Percentiles rank a stretch among this genome's conserved stretches.
These are phyloP conservation scores for Heterobasidion occidentale DNA, from an alignment of 1,284 basidiomycete species.

Conservation along the genomic window DNA sequence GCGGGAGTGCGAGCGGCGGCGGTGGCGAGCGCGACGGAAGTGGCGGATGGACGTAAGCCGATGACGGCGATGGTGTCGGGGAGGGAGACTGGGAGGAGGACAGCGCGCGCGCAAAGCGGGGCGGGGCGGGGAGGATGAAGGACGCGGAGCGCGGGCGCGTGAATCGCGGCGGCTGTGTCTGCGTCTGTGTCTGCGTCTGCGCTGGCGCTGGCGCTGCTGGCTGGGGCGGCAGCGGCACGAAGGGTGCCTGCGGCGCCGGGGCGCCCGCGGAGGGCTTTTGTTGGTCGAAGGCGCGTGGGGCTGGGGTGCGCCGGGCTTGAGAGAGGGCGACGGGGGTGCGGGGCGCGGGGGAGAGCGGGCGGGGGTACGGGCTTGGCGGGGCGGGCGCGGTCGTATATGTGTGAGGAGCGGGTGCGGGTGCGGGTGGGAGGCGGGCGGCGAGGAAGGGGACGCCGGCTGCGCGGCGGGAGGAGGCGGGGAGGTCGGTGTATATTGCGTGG, in stretches of 20 bases:
- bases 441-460: slow-evolving; percentile 14
- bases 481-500: slow-evolving; percentile 12
- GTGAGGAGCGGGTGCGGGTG: neutral
- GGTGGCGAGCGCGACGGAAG: neutral
- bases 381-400: neutral
- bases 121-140: neutral
- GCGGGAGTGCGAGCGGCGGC: slow-evolving; percentile 1
- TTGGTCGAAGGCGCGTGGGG: neutral
- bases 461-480: slow-evolving; percentile 12
- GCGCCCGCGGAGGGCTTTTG: neutral
- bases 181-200: neutral
- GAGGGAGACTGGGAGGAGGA: too few relatives aligned
- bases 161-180: neutral
- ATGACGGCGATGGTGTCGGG: neutral
- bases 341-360: neutral
- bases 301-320: slow-evolving; percentile 5
- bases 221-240: neutral
- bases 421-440: slow-evolving; percentile 2
- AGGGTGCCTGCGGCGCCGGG: neutral
- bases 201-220: neutral
- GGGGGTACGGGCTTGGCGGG: neutral
- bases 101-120: neutral
- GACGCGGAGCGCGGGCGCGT: slow-evolving; percentile 1
- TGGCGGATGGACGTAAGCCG: neutral
- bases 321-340: neutral